These are phyloP conservation scores for Neocatenulostroma microsporum DNA, from an alignment of 2,329 filamentous ascomycete genomes.

Conservation along the genomic window DNA sequence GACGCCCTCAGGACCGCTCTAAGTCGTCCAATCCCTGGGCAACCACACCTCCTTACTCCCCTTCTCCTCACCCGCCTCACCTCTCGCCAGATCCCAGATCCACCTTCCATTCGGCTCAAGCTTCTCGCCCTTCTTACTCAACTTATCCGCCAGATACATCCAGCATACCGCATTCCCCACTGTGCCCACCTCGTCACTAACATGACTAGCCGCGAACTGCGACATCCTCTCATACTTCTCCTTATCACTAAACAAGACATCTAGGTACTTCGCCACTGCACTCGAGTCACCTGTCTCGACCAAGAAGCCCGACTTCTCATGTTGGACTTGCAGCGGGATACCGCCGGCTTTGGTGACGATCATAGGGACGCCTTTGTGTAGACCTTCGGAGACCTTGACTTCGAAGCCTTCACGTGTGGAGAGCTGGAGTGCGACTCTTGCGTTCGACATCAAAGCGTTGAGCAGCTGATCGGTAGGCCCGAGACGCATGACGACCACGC, in stretches of 20 bases:
- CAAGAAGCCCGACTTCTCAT: conserved; percentile 64
- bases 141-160: conserved; percentile 67
- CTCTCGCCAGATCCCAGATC: conserved; percentile 67
- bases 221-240: conserved; percentile 48
- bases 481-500: conserved; percentile 68
- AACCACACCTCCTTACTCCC: conserved; percentile 53
- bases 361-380: conserved; percentile 71
- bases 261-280: conserved; percentile 59
- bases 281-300: conserved; percentile 64
- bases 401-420: conserved; percentile 79
- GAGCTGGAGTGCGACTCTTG: conserved; percentile 67
- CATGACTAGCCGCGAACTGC: conserved; percentile 48
- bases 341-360: conserved; percentile 71
- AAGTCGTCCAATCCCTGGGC: conserved; percentile 34
- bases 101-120: conserved; percentile 55
- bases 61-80: conserved; percentile 56
- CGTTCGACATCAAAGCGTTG: conserved; percentile 65
- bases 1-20: too few species aligned
- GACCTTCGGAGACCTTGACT: conserved; percentile 75
- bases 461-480: conserved; percentile 72
- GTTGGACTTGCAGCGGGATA: conserved; percentile 68
- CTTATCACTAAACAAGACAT: conserved; percentile 58
- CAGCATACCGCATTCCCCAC: conserved; percentile 70
- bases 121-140: conserved; percentile 48
- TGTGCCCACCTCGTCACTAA: conserved; percentile 75